phyloP scores from a whole-genome alignment of 2,329 filamentous ascomycete genomes.

The Apiospora kogelbergensis region DNA sequence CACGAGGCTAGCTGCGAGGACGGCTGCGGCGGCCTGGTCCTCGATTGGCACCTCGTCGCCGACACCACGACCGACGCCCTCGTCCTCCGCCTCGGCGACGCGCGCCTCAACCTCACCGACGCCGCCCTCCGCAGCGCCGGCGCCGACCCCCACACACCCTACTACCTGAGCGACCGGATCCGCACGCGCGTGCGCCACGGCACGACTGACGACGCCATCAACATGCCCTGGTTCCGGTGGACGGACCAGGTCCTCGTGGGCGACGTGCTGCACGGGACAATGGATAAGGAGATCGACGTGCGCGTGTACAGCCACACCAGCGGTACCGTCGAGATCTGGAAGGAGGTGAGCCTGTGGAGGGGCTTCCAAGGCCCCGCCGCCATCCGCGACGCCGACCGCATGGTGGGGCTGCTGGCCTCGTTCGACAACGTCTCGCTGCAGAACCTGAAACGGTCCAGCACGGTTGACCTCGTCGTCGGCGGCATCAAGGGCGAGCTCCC shows the following conservation, averaged over 20 bases:
- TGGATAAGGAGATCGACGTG: constrained; percentile 5
- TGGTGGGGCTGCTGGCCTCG: constrained; percentile 14
- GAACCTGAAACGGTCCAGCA: neutral
- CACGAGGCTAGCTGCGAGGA: neutral
- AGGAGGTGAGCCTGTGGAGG: constrained; percentile 14
- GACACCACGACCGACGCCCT: constrained; percentile 12
- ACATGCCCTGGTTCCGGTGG: constrained; percentile 17
- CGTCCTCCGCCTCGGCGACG: constrained; percentile 11
- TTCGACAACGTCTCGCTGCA: constrained; percentile 10
- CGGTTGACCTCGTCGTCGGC: neutral
- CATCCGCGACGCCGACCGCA: constrained; percentile 14
- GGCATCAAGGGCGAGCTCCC: constrained; percentile 13
- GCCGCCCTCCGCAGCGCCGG: neutral
- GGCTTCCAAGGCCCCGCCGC: neutral
- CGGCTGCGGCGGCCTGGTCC: neutral
- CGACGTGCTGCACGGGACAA: neutral
- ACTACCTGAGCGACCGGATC: constrained; percentile 9
- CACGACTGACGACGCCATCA: constrained; percentile 7
- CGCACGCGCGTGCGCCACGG: constrained; percentile 1
- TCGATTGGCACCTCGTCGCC: constrained; percentile 14
- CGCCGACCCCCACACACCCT: neutral
- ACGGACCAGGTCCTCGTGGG: constrained; percentile 14
- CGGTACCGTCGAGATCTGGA: constrained; percentile 15
- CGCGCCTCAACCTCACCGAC: constrained; percentile 15
- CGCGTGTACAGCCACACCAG: constrained; percentile 11